These are phyloP conservation scores for Hygrocybe punicea DNA, from an alignment of 768 basidiomycete genomes.

Conservation along the genomic window DNA sequence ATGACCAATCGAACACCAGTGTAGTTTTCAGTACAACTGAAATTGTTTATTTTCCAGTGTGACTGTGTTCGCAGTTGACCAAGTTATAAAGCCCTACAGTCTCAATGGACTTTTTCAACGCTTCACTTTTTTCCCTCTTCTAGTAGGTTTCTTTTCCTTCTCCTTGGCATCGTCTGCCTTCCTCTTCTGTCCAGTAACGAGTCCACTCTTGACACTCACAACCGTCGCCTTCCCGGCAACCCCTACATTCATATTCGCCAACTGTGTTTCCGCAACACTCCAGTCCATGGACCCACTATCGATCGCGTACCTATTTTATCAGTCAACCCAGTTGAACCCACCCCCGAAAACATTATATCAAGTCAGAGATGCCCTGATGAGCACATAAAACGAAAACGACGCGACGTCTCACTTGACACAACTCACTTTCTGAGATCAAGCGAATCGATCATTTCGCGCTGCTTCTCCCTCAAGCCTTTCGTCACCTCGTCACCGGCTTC, in stretches of 20 bases:
- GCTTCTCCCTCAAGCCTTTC: slow-evolving; percentile 67
- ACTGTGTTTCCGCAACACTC: slow-evolving; percentile 70
- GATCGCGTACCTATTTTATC: slow-evolving; percentile 71
- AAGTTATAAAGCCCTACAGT: no score
- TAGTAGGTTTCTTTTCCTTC: slow-evolving; percentile 49
- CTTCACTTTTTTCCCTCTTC: slow-evolving; percentile 41
- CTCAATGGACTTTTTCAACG: no score
- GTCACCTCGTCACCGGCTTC: slow-evolving; percentile 74
- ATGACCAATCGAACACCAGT: no score
- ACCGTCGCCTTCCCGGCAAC: slow-evolving; percentile 58
- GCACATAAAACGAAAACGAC: slow-evolving; percentile 7
- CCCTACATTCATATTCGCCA: slow-evolving; percentile 38
- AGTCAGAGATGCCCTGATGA: slow-evolving; percentile 18
- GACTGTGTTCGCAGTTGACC: no score
- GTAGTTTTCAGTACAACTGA: no score
- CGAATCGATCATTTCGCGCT: slow-evolving; percentile 82
- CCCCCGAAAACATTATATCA: not conserved
- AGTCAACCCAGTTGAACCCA: no score
- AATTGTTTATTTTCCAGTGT: no score
- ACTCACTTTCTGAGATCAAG: slow-evolving; percentile 85
- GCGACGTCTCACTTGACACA: not conserved
- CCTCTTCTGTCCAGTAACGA: slow-evolving; percentile 50
- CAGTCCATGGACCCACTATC: slow-evolving; percentile 69
- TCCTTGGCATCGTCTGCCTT: slow-evolving; percentile 44
- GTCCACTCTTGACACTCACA: slow-evolving; percentile 63